Conservation (phyloP, 2,329 filamentous ascomycete species). For the Sclerotiophoma versabilis region DNA sequence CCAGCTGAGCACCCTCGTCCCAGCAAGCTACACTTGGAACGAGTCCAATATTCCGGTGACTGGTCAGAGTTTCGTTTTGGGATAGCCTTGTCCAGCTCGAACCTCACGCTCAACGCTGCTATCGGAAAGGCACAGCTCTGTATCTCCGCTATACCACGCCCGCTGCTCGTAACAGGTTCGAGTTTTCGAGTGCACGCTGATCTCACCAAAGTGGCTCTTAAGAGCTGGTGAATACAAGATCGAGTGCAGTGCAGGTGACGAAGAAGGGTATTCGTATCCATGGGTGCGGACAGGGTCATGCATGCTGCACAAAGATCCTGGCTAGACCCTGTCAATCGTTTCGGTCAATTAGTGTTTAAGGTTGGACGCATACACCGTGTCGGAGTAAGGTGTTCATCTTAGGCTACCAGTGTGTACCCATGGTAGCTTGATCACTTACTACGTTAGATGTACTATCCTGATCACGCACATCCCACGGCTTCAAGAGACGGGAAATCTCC, state of each 20-base stretch:
- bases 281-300: not conserved
- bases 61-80: not conserved
- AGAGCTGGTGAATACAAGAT: not conserved
- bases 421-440: not conserved
- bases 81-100: not conserved
- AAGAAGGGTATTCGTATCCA: not conserved
- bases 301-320: not conserved
- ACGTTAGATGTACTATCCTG: not conserved
- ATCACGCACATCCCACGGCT: not conserved
- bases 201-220: not conserved
- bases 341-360: not conserved
- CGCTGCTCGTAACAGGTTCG: not conserved
- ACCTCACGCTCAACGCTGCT: not conserved
- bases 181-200: not conserved
- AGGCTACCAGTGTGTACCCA: not conserved
- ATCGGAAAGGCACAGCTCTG: too few relatives aligned
- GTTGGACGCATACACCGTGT: not conserved
- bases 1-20: not conserved
- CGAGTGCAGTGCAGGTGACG: not conserved
- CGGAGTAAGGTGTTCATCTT: not conserved
- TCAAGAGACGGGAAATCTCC: not conserved
- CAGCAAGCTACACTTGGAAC: not conserved
- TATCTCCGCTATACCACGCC: not conserved
- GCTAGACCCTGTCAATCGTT: conserved; percentile 2
- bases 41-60: not conserved